These are phyloP conservation scores for Pulveroboletus sp. DNA, from an alignment of 768 basidiomycete species.

Conservation along the genomic window DNA sequence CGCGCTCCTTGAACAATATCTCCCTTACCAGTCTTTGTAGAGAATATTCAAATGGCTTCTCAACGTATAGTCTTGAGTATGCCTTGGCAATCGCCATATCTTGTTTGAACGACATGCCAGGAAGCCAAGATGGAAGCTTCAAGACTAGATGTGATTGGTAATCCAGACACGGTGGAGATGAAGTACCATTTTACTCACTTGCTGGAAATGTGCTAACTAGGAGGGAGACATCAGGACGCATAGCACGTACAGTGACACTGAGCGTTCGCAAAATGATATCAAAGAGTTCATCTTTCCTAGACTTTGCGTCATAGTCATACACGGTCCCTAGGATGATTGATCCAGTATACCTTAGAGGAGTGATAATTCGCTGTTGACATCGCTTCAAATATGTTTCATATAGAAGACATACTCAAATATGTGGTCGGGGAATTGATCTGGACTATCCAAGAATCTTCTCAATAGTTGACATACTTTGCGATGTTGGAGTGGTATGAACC, in stretches of 20 bases:
- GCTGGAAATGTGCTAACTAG: slow-evolving; percentile 12
- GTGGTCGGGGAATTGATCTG: slow-evolving; percentile 30
- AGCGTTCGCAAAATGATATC: slow-evolving; percentile 6
- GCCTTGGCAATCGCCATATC: neutral
- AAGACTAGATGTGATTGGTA: neutral
- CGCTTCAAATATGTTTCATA: neutral
- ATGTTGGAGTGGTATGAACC: slow-evolving; percentile 27
- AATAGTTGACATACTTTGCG: slow-evolving; percentile 28
- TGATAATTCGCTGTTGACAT: neutral
- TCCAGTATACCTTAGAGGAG: slow-evolving; percentile 8
- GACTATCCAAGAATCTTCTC: slow-evolving; percentile 28
- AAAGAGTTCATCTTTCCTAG: slow-evolving; percentile 8
- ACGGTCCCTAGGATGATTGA: slow-evolving; percentile 10
- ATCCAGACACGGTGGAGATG: neutral
- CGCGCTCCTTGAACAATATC: too few species aligned
- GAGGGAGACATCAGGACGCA: slow-evolving; percentile 7
- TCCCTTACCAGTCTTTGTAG: slow-evolving; percentile 7
- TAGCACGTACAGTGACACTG: slow-evolving; percentile 4
- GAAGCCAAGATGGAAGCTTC: slow-evolving; percentile 11
- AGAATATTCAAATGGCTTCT: slow-evolving; percentile 6
- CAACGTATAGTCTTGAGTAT: slow-evolving; percentile 8
- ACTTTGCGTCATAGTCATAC: slow-evolving; percentile 15
- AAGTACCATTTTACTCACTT: neutral
- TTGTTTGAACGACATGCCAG: slow-evolving; percentile 11
- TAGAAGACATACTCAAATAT: slow-evolving; percentile 25